Evolutionary conservation across 2,329 filamentous ascomycete genomes (phyloP), one percentile per base, ranked within the genome.

Genomic region (Alternaria sp.): DNA sequence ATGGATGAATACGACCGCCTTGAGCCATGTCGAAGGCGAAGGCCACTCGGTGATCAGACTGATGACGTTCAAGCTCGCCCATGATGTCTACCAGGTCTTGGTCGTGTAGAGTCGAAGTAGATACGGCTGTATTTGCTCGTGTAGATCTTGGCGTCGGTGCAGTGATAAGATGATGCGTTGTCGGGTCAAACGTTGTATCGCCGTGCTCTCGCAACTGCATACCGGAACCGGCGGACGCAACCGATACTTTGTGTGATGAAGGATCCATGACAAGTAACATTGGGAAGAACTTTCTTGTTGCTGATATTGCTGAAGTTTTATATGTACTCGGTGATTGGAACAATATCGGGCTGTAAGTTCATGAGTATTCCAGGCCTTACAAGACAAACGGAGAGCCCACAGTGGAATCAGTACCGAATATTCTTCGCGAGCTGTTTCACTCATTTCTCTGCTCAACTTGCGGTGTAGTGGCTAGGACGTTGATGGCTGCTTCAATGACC

Each of bases 31-130:
- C 15, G 17, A 62, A 49, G 6, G 57, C 46, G 5, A 52, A 32
- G 3, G 17, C 26, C 15, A 47, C 44, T 23, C 25, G 57, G 32
- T 54, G 59, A 19, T 62, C 57, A 23, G 25, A 26, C 15, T 59
- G 46, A 21, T 50, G 62, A 1, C 25, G 61, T 7, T 62, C 59
- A n/a, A 69, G 49, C 45, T 60, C 46, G 19, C 21, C 23, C 61
- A 66, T 70, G 57, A 64, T 32, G 12, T 69, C 65, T 23, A 57
- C 17, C 40, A 64, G 45, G 11, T 61, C 26, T 45, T 70, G 64
- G 13, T 17, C 55, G 44, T 69, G 64, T 10, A 69, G 58, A 5
- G 32, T 9, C 11, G 61, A 8, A 3, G 6, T 23, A 7, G 45
- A 46, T 26, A 28, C 12, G 7, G 5, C 15, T 36, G 30, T 19